phyloP scores from a whole-genome alignment of 768 basidiomycete genomes.

The Lyophyllum decastes region DNA sequence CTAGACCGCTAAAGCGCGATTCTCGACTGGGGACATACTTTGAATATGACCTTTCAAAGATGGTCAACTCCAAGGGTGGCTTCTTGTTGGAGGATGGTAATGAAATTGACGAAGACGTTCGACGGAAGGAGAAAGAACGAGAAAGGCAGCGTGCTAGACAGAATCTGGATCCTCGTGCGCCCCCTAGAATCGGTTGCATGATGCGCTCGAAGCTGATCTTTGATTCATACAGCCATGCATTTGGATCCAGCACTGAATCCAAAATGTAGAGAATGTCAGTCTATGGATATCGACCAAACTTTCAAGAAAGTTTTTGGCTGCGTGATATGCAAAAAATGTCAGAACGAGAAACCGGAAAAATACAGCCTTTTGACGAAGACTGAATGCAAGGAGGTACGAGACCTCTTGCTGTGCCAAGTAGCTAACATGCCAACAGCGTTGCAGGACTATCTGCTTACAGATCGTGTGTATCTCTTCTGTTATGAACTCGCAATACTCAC shows the following conservation, averaged over 20 bases:
- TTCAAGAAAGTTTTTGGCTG: slow-evolving; percentile 83
- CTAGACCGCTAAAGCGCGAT: slow-evolving; percentile 65
- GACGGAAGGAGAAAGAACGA: slow-evolving; percentile 77
- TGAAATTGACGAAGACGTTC: slow-evolving; percentile 73
- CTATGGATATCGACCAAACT: slow-evolving; percentile 86
- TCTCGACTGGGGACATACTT: slow-evolving; percentile 88
- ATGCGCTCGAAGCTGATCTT: background rate
- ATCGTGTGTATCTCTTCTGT: slow-evolving; percentile 54
- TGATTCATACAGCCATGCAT: slow-evolving; percentile 62
- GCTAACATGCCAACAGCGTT: background rate
- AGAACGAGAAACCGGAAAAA: slow-evolving; percentile 86
- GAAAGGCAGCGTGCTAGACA: slow-evolving; percentile 78
- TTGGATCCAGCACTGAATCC: slow-evolving; percentile 77
- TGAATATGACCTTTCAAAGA: slow-evolving; percentile 95
- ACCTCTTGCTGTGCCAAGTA: background rate
- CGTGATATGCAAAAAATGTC: slow-evolving; percentile 87
- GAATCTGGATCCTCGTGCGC: slow-evolving; percentile 73
- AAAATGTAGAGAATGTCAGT: slow-evolving; percentile 82
- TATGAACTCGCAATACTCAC: background rate
- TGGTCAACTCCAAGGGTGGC: slow-evolving; percentile 96
- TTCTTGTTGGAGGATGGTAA: slow-evolving; percentile 91
- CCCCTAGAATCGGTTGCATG: background rate
- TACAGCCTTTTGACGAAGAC: slow-evolving; percentile 97
- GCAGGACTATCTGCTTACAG: slow-evolving; percentile 93
- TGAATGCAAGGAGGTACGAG: slow-evolving; percentile 90